Evolutionary conservation across 2,329 filamentous ascomycete species (phyloP).

Genomic region (Penicillium sp.): DNA sequence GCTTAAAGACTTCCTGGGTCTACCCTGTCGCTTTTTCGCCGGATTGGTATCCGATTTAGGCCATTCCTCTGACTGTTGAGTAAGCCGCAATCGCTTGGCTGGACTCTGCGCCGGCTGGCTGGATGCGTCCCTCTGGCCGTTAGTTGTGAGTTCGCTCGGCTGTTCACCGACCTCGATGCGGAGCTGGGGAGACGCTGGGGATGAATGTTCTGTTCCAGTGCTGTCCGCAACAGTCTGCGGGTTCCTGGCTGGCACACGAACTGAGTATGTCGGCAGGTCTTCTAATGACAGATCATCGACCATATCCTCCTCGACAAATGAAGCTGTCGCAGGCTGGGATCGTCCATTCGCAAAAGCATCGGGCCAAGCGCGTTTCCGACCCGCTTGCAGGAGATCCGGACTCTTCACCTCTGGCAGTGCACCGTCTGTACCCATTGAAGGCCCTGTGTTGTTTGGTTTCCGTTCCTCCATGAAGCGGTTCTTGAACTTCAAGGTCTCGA

Average conservation of each 20-base stretch:
- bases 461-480: conserved; percentile 36
- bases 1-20: conserved; percentile 31
- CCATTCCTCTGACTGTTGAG: conserved; percentile 9
- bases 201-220: conserved; percentile 4
- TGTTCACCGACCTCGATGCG: not conserved
- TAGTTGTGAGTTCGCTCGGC: too few species aligned
- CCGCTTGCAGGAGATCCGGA: conserved; percentile 35
- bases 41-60: conserved; percentile 3
- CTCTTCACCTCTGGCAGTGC: conserved; percentile 32
- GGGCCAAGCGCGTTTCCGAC: conserved; percentile 33
- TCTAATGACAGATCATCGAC: conserved; percentile 29
- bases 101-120: too few species aligned
- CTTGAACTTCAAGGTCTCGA: conserved; percentile 38
- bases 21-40: conserved; percentile 23
- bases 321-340: conserved; percentile 31
- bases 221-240: conserved; percentile 3
- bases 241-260: conserved; percentile 29
- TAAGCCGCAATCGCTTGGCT: conserved; percentile 33
- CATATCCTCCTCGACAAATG: conserved; percentile 34
- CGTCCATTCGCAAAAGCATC: conserved; percentile 27
- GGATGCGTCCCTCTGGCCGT: too few species aligned
- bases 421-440: conserved; percentile 8
- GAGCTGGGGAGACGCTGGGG: not conserved
- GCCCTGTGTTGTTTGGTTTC: conserved; percentile 13
- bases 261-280: conserved; percentile 18